Evolutionary conservation across 768 basidiomycete species (phyloP).

Genomic region (Tricholoma sp.): DNA sequence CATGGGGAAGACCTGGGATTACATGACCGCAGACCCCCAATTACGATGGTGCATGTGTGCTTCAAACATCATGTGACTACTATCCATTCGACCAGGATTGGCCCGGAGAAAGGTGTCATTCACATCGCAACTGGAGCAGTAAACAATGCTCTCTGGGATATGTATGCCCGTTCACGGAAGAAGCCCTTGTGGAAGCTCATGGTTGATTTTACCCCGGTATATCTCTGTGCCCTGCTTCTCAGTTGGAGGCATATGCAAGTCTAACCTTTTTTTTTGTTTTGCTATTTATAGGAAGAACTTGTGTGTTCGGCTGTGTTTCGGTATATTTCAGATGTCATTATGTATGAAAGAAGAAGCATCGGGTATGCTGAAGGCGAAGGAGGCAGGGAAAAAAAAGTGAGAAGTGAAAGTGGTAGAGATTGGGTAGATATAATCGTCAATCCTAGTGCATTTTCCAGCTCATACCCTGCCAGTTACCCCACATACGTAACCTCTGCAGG

Average conservation of each 20-base stretch:
- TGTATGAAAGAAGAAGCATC: conserved; percentile 87
- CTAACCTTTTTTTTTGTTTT: neutral
- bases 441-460: neutral
- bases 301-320: conserved; percentile 74
- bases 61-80: neutral
- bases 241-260: neutral
- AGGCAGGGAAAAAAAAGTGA: conserved; percentile 70
- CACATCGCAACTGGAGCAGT: conserved; percentile 87
- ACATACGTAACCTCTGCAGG: conserved; percentile 93
- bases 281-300: conserved; percentile 61
- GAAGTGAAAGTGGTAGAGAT: conserved; percentile 68
- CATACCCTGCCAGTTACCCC: conserved; percentile 56
- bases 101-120: conserved; percentile 94
- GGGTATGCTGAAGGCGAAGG: conserved; percentile 71
- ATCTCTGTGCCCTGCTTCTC: conserved; percentile 4
- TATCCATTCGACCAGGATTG: conserved; percentile 51
- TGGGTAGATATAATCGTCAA: conserved; percentile 38
- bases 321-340: conserved; percentile 93
- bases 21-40: conserved; percentile 83
- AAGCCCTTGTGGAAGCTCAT: conserved; percentile 96
- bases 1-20: conserved; percentile 92
- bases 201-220: conserved; percentile 78
- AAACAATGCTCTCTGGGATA: conserved; percentile 92
- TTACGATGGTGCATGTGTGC: conserved; percentile 66
- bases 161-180: conserved; percentile 71